phyloP scores from a whole-genome alignment of 2,329 filamentous ascomycete species.

The Ophiostoma himal-ulmi region DNA sequence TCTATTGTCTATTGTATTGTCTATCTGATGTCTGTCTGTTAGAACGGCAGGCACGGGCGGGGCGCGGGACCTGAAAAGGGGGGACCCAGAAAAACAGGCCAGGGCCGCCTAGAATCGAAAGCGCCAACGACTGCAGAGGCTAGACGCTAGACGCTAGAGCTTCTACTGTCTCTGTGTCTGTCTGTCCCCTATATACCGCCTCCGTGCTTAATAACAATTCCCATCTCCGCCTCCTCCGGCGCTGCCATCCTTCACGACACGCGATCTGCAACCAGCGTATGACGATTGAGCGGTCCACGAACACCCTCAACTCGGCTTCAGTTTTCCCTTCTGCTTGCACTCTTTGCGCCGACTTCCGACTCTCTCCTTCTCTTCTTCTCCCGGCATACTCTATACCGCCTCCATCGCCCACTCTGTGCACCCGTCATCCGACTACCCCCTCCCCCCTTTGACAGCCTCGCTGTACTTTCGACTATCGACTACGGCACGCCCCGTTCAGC shows the following conservation, averaged over 20 bases:
- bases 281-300: slow-evolving; percentile 5
- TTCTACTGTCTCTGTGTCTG: not conserved
- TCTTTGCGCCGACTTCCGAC: not conserved
- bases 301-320: slow-evolving; percentile 3
- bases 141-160: slow-evolving; percentile 14
- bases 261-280: slow-evolving; percentile 8
- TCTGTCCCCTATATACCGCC: not conserved
- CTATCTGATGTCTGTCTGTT: not conserved
- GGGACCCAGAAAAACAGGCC: slow-evolving; percentile 14
- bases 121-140: slow-evolving; percentile 7
- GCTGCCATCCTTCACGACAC: slow-evolving; percentile 14
- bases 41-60: slow-evolving; percentile 16
- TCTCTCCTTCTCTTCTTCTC: not conserved
- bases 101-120: slow-evolving; percentile 19
- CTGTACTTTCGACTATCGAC: not conserved
- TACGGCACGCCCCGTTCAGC: not conserved
- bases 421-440: not conserved
- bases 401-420: not conserved
- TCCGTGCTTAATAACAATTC: slow-evolving; percentile 10
- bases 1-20: not conserved
- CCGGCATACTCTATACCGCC: not conserved
- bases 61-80: slow-evolving; percentile 19
- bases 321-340: not conserved
- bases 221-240: slow-evolving; percentile 13
- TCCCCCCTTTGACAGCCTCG: not conserved